Conservation (phyloP, 768 basidiomycete species). For the Hericium rajendrae region DNA sequence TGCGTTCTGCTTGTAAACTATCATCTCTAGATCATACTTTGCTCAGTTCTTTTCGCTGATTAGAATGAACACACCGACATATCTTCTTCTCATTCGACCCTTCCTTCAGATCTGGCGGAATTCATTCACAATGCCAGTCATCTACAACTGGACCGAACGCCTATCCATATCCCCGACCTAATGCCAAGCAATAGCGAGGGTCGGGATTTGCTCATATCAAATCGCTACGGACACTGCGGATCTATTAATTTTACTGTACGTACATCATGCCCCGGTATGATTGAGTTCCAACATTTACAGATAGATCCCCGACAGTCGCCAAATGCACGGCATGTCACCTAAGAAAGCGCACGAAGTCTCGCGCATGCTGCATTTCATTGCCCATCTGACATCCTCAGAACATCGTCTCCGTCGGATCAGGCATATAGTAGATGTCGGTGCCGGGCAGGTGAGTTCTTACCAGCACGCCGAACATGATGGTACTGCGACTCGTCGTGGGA, state of each 20-base stretch:
- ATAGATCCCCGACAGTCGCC: neutral
- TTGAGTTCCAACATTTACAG: neutral
- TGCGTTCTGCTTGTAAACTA: neutral
- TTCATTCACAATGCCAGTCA: neutral
- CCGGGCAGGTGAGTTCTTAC: conserved; percentile 44
- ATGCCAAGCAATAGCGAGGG: neutral
- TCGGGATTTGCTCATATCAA: too few species aligned
- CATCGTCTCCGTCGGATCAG: conserved; percentile 15
- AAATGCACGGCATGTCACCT: conserved; percentile 50
- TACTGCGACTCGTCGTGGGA: neutral
- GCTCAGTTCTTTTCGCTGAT: neutral
- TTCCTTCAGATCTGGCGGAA: neutral
- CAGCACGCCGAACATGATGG: neutral
- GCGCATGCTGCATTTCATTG: conserved; percentile 50
- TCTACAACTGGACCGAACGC: neutral
- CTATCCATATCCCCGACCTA: neutral
- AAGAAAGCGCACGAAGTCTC: conserved; percentile 69
- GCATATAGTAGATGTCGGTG: conserved; percentile 63
- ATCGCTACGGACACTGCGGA: too few species aligned
- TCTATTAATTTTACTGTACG: neutral
- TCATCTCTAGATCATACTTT: neutral
- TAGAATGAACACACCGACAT: neutral
- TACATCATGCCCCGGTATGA: neutral
- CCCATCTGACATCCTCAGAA: conserved; percentile 23
- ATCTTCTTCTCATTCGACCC: neutral